These are phyloP conservation scores for Selenicereus undatus DNA, from an alignment of 148 eudicot genomes.

Conservation along the genomic window DNA sequence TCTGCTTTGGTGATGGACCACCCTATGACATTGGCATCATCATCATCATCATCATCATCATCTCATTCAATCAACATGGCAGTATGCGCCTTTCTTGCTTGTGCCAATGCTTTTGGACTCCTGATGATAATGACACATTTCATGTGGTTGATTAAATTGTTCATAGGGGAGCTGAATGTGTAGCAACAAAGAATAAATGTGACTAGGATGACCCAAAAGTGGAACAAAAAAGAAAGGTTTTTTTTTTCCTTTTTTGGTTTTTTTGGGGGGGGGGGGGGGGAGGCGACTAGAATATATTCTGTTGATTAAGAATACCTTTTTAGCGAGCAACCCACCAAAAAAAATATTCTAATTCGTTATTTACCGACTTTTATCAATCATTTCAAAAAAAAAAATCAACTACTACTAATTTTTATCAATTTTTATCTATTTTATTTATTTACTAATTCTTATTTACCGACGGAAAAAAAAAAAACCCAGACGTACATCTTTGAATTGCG, in stretches of 20 bases:
- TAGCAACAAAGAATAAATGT: no score
- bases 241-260: neutral
- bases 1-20: constrained; percentile 15
- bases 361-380: no score
- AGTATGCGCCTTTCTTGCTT: neutral
- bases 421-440: no score
- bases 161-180: neutral
- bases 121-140: neutral
- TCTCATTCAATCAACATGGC: constrained; percentile 11
- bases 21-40: constrained; percentile 11
- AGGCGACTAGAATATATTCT: neutral
- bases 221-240: neutral
- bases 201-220: no score
- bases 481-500: neutral
- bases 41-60: constrained; percentile 5
- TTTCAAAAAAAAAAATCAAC: no score
- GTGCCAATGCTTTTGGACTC: neutral
- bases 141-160: neutral
- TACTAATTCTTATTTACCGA: no score
- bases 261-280: neutral
- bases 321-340: no score
- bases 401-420: no score
- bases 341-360: no score
- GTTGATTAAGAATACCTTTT: no score
- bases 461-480: no score